phyloP scores from a whole-genome alignment of 345 rosid genomes.

The Murraya koenigii region DNA sequence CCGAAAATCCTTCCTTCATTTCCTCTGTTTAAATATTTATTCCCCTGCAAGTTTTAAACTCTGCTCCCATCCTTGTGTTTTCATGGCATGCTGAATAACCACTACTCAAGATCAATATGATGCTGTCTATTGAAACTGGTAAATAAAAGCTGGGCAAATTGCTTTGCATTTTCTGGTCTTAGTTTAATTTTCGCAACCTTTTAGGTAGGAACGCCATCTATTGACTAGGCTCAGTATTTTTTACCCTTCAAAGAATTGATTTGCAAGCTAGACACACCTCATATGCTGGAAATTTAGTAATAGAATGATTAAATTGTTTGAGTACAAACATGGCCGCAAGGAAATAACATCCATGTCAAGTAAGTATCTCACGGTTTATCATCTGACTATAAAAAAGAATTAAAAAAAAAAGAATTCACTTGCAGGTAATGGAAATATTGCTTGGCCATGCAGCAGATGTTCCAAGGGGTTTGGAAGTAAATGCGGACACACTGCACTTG shows the following conservation, averaged over 20 bases:
- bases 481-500: constrained; percentile 47
- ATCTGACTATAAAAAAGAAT: neutral
- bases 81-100: neutral
- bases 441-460: constrained; percentile 24
- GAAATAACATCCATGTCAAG: neutral
- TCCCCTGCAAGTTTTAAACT: neutral
- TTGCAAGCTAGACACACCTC: neutral
- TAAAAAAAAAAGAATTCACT: neutral
- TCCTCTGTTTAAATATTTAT: too few relatives aligned
- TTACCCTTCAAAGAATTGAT: neutral
- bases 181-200: neutral
- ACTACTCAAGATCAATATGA: neutral
- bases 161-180: neutral
- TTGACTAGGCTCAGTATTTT: neutral
- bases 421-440: constrained; percentile 46
- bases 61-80: neutral
- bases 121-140: neutral
- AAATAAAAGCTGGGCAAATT: neutral
- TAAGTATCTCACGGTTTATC: neutral
- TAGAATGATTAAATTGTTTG: neutral
- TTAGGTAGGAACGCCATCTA: neutral
- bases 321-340: too few relatives aligned
- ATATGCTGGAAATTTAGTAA: neutral
- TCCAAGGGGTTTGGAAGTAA: constrained; percentile 32
- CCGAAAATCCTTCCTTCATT: neutral